phyloP scores from a whole-genome alignment of 2,329 filamentous ascomycete species.

The Penicillium corylophilum region DNA sequence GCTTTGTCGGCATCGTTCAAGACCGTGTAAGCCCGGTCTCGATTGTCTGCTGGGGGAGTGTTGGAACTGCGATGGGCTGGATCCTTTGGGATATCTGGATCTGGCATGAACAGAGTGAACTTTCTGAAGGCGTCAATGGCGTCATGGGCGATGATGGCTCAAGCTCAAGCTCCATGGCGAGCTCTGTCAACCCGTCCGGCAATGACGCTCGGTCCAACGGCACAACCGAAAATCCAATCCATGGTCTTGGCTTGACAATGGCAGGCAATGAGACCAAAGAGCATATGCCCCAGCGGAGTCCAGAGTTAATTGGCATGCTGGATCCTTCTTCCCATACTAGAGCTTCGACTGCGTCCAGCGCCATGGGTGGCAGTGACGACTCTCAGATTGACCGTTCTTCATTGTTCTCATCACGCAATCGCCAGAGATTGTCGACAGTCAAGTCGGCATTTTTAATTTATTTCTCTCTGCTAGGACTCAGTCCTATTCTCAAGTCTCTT shows the following conservation, averaged over 20 bases:
- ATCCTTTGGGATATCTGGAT: slow-evolving; percentile 90
- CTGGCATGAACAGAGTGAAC: slow-evolving; percentile 62
- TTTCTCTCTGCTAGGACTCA: slow-evolving; percentile 84
- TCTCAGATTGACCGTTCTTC: slow-evolving; percentile 25
- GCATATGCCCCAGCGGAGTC: slow-evolving; percentile 29
- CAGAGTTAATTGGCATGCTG: slow-evolving; percentile 41
- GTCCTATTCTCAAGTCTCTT: slow-evolving; percentile 94
- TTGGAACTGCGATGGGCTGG: slow-evolving; percentile 84
- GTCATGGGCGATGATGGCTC: slow-evolving; percentile 38
- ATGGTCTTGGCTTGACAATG: slow-evolving; percentile 46
- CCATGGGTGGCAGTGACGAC: slow-evolving; percentile 24
- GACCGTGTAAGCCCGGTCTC: slow-evolving; percentile 86
- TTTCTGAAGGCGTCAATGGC: slow-evolving; percentile 27
- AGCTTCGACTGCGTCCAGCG: slow-evolving; percentile 19
- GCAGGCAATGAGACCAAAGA: slow-evolving; percentile 36
- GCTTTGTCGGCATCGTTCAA: slow-evolving; percentile 86
- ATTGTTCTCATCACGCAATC: slow-evolving; percentile 54
- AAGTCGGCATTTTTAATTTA: slow-evolving; percentile 94
- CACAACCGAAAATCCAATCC: slow-evolving; percentile 33
- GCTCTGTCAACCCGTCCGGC: slow-evolving; percentile 30
- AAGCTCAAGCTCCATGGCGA: slow-evolving; percentile 40
- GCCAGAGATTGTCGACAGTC: slow-evolving; percentile 71
- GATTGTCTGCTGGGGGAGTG: slow-evolving; percentile 79
- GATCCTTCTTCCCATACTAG: slow-evolving; percentile 24
- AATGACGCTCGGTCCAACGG: slow-evolving; percentile 28